Evolutionary conservation across 2,329 filamentous ascomycete genomes (phyloP), one percentile per base, ranked within the genome.

Genomic region (Biscogniauxia mediterranea): DNA sequence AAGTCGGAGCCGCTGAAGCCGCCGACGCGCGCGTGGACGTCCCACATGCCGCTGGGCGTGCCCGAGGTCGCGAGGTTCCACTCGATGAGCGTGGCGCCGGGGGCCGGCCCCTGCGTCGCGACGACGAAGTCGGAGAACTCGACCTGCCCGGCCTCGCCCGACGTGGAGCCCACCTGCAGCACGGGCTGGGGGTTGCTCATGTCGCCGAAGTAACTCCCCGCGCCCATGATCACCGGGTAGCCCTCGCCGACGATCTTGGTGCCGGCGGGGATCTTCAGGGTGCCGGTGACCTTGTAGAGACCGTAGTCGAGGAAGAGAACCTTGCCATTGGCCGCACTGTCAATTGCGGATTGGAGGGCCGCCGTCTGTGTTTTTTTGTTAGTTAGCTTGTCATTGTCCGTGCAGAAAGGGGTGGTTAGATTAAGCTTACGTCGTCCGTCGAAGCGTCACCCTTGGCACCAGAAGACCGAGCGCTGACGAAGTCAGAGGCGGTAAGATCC

Each of bases 111-210:
- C 60, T 85, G 81, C 0, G 89, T 91, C 58, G 86, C 86, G 15
- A 93, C 80, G 55, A 93, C 83, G 69, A 90, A 85, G 71, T 93
- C 90, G 4, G 84, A 86, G 79, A 88, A 86, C 73, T 93, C 90
- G 19, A 93, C 79, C 15, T 78, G 79, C 5, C 91, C 91, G 9
- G 74, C 74, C 23, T 92, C 85, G 2, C 89, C 88, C 0, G 84
- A 78, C 2, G 68, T 68, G 20, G 69, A 68, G 9, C 89, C 90
- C n/a, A 92, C 82, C 66, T 87, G 83, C 1, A 93, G 79, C 0
- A 93, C 85, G 0, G 87, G 83, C 42, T 85, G 78, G 0, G 90
- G 90, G 54, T 79, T 79, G 60, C 76, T 80, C 54, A 84, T 81
- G 66, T 86, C 79, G 58, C 81, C 78, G 70, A 88, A 89, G 62